phyloP scores from a whole-genome alignment of 805 yeast genomes.

The Metschnikowia picachoensis region DNA sequence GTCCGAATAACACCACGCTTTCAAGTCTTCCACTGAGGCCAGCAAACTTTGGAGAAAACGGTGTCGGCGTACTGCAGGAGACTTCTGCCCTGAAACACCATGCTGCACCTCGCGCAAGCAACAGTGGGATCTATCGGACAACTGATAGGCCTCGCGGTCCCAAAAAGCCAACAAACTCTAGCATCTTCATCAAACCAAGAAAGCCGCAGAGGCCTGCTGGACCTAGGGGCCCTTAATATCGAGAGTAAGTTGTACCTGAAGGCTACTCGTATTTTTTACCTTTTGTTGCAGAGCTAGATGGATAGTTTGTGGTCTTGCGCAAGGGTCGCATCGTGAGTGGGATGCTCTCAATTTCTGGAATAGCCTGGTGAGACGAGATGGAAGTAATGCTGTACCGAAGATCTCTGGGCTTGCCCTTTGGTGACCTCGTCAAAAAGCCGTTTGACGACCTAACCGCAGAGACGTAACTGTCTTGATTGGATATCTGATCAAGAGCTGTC shows the following conservation, averaged over 20 bases:
- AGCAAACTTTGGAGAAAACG: no score
- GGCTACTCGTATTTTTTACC: constrained; percentile 2
- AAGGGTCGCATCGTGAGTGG: background rate
- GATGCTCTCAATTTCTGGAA: no score
- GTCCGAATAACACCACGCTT: background rate
- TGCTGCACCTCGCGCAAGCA: constrained; percentile 9
- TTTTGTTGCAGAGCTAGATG: background rate
- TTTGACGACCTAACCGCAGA: constrained; percentile 1
- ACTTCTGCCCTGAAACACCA: no score
- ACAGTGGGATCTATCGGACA: constrained; percentile 11
- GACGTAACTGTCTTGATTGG: background rate
- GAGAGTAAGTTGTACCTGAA: background rate
- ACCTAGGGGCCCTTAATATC: background rate
- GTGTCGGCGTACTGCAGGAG: no score
- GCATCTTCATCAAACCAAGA: constrained; percentile 12
- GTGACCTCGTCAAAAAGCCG: background rate
- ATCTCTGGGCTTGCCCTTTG: constrained; percentile 1
- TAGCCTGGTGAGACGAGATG: background rate
- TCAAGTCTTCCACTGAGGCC: no score
- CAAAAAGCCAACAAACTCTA: constrained; percentile 3
- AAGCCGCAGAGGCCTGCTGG: constrained; percentile 10
- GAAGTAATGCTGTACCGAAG: constrained; percentile 8
- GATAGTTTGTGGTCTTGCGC: background rate
- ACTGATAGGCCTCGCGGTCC: constrained; percentile 2
- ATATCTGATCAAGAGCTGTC: constrained; percentile 9